Conservation (phyloP, 176 grass and related monocot species). For the Oryza glumipatula region DNA sequence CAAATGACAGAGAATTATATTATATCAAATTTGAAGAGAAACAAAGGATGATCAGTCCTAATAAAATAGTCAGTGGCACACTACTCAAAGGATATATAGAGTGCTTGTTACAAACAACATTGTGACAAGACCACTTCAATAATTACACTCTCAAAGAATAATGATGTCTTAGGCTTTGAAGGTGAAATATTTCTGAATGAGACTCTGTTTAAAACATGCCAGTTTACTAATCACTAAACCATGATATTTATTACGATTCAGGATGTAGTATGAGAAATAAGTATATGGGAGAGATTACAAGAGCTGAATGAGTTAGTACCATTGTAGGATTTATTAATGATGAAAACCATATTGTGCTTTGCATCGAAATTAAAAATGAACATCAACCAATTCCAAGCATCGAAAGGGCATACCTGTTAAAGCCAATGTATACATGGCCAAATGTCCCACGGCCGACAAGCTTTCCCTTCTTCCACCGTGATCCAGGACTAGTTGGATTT, state of each 20-base stretch:
- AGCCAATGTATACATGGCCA: conserved; percentile 98
- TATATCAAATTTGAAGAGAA: conserved; percentile 33
- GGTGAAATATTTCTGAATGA: conserved; percentile 8
- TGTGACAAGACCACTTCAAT: conserved; percentile 25
- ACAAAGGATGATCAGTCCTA: conserved; percentile 9
- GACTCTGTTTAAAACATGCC: not conserved
- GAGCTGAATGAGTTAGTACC: not conserved
- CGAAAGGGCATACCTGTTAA: conserved; percentile 85
- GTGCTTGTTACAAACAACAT: conserved; percentile 21
- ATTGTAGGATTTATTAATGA: conserved; percentile 19
- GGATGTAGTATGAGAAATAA: conserved; percentile 5
- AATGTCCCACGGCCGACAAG: conserved; percentile 92
- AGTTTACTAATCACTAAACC: conserved; percentile 33
- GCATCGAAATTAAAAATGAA: conserved; percentile 25
- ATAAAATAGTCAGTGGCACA: conserved; percentile 8
- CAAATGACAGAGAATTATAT: conserved; percentile 34
- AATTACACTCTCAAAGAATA: not conserved
- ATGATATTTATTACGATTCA: conserved; percentile 8
- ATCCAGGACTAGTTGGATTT: conserved; percentile 87
- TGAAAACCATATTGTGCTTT: conserved; percentile 19
- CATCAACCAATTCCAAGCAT: conserved; percentile 30
- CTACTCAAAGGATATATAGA: conserved; percentile 9
- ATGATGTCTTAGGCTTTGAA: not conserved
- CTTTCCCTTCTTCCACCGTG: conserved; percentile 99
- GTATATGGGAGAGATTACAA: not conserved